A percentile compares a stretch with the other conserved stretches of the same genome.
phyloP scores from a whole-genome alignment of 2,329 filamentous ascomycete genomes.

The Orbilia ellipsospora region DNA sequence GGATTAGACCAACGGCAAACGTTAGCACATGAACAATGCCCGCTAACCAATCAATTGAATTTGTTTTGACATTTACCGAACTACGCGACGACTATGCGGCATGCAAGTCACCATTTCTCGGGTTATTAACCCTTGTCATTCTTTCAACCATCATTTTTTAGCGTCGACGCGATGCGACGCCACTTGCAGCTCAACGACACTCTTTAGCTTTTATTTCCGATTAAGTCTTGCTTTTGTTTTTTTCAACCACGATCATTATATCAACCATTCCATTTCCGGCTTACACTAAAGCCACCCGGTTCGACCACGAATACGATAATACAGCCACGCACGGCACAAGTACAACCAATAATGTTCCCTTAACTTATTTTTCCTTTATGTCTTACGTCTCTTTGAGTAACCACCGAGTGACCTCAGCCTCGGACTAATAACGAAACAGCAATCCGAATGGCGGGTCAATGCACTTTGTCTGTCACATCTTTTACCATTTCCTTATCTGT shows the following conservation, averaged over 20 bases:
- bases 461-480: constrained; percentile 21
- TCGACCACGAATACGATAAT: constrained; percentile 48
- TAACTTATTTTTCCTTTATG: constrained; percentile 12
- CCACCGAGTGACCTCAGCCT: constrained; percentile 17
- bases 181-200: constrained; percentile 28
- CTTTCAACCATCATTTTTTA: constrained; percentile 34
- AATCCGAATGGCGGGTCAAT: constrained; percentile 29
- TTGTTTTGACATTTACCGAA: constrained; percentile 39
- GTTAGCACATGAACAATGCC: constrained; percentile 32
- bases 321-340: constrained; percentile 44
- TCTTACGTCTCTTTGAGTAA: constrained; percentile 27
- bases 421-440: constrained; percentile 47
- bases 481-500: constrained; percentile 34
- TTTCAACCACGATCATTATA: constrained; percentile 31
- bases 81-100: constrained; percentile 35
- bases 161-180: constrained; percentile 35
- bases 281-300: constrained; percentile 21
- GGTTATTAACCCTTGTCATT: constrained; percentile 49
- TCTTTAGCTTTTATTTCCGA: constrained; percentile 25
- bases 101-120: constrained; percentile 34
- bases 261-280: constrained; percentile 46
- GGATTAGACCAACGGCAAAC: constrained; percentile 16
- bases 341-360: constrained; percentile 32
- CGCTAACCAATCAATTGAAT: constrained; percentile 40
- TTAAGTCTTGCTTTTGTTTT: constrained; percentile 28